These are phyloP conservation scores for Pseudopithomyces chartarum DNA, from an alignment of 2,329 filamentous ascomycete species.

Conservation along the genomic window DNA sequence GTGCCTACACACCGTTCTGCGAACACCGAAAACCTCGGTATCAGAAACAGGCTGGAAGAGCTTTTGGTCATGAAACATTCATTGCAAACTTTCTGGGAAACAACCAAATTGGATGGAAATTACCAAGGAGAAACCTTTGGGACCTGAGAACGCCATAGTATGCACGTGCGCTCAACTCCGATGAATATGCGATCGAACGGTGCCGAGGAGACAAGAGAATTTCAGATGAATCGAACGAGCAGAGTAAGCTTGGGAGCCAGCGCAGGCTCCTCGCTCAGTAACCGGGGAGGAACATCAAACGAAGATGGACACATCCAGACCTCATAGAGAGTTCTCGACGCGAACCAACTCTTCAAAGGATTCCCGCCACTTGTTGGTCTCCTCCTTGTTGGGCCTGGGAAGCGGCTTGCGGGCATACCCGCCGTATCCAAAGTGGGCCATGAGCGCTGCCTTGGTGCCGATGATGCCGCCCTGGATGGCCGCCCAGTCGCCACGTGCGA, in stretches of 20 bases:
- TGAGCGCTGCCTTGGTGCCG: constrained; percentile 69
- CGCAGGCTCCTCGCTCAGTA: constrained; percentile 11
- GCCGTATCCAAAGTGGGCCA: constrained; percentile 69
- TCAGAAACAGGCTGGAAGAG: constrained; percentile 9
- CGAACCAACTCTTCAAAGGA: constrained; percentile 53
- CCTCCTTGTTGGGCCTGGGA: constrained; percentile 54
- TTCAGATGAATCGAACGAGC: neutral
- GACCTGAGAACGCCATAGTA: constrained; percentile 26
- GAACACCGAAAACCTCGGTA: neutral
- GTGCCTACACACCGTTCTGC: constrained; percentile 3
- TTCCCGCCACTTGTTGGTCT: constrained; percentile 47
- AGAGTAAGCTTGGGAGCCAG: neutral
- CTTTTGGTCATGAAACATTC: constrained; percentile 21
- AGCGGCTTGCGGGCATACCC: constrained; percentile 64
- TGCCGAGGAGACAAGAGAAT: neutral
- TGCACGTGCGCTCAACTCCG: constrained; percentile 35
- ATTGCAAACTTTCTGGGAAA: constrained; percentile 15
- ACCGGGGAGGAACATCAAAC: constrained; percentile 11
- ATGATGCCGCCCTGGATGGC: constrained; percentile 72
- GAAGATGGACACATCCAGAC: neutral
- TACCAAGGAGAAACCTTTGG: neutral
- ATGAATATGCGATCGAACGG: constrained; percentile 25
- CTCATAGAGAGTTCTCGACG: constrained; percentile 46
- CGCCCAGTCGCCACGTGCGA: constrained; percentile 71
- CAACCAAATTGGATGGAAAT: constrained; percentile 13